phyloP scores from a whole-genome alignment of 139 green algal species.

The Closterium sp. region DNA sequence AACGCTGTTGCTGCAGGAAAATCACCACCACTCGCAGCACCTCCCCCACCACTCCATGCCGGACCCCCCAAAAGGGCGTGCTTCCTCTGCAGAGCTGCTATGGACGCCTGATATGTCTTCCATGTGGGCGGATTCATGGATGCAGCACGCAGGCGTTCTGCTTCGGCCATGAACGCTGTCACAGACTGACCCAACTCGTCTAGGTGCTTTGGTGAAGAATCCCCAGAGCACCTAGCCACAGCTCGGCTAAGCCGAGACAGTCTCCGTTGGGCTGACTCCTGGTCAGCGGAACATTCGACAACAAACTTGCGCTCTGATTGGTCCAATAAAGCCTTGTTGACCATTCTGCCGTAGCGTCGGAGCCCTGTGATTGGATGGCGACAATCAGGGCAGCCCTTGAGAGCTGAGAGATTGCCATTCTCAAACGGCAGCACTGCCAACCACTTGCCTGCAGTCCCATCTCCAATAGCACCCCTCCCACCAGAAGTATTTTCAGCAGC shows the following conservation, averaged over 20 bases:
- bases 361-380: conserved; percentile 30
- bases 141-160: neutral
- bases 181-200: neutral
- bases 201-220: neutral
- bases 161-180: neutral
- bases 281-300: neutral
- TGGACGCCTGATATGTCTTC: neutral
- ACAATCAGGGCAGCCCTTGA: conserved; percentile 45
- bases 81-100: neutral
- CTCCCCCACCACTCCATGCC: neutral
- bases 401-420: neutral
- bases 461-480: neutral
- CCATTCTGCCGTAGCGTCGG: conserved; percentile 45
- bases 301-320: conserved; percentile 44
- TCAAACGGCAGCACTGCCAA: neutral
- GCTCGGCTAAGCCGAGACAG: neutral
- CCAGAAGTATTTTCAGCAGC: neutral
- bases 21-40: neutral
- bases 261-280: neutral
- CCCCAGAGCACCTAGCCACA: neutral
- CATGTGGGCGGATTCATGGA: neutral
- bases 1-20: neutral
- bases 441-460: neutral
- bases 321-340: conserved; percentile 52
- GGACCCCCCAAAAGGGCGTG: neutral